These are phyloP conservation scores for Podosphaera fusca DNA, from an alignment of 2,329 filamentous ascomycete species.

Conservation along the genomic window DNA sequence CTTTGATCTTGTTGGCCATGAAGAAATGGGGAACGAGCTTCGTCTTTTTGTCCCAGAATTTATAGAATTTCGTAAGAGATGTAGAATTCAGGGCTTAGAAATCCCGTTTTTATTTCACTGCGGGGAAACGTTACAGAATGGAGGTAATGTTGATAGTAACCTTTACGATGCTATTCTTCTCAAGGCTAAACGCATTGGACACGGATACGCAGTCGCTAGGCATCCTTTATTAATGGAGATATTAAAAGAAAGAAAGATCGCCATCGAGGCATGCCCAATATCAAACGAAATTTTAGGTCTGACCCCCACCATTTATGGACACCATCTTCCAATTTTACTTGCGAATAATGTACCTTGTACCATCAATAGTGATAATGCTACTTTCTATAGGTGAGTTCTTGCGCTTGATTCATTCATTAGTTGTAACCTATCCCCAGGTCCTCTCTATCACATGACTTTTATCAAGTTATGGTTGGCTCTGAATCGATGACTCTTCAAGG, in stretches of 20 bases:
- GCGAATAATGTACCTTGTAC: conserved; percentile 55
- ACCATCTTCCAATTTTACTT: conserved; percentile 42
- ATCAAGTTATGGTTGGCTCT: conserved; percentile 49
- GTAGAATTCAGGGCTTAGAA: conserved; percentile 23
- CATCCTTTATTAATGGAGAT: conserved; percentile 42
- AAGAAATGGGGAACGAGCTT: conserved; percentile 40
- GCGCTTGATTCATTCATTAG: neutral
- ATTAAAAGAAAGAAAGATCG: conserved; percentile 40
- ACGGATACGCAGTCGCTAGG: conserved; percentile 45
- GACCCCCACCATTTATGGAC: conserved; percentile 38
- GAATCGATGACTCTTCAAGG: conserved; percentile 42
- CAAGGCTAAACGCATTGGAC: conserved; percentile 45
- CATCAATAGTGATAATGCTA: conserved; percentile 52
- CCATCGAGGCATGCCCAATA: conserved; percentile 55
- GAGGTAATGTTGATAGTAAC: conserved; percentile 41
- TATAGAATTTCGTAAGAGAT: conserved; percentile 30
- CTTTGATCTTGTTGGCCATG: conserved; percentile 44
- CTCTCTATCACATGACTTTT: conserved; percentile 52
- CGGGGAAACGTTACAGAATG: conserved; percentile 48
- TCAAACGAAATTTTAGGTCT: conserved; percentile 56
- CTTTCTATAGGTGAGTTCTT: conserved; percentile 37
- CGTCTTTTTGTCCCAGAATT: conserved; percentile 31
- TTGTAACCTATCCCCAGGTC: conserved; percentile 24
- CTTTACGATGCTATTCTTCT: conserved; percentile 44
- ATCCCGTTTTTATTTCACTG: conserved; percentile 60